Evolutionary conservation across 2,329 filamentous ascomycete species (phyloP), one percentile per base, ranked within the genome.

Genomic region (Microsporum canis): DNA sequence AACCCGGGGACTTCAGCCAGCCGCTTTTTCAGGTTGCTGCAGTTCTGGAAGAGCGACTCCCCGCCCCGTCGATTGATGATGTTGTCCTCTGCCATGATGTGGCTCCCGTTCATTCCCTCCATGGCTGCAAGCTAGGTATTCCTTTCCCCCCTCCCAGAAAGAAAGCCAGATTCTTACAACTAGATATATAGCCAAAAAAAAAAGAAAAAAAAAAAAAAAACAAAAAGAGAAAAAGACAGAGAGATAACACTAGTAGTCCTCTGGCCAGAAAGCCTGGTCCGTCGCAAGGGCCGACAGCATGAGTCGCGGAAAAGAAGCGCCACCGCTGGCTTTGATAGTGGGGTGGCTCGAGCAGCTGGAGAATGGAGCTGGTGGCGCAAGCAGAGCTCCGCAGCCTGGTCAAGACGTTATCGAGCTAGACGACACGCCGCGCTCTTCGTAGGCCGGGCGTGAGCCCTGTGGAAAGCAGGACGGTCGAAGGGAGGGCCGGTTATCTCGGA

Each of bases 21-120:
- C 65, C 94, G 85, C 76, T 87, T 85, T 72, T 89, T 89, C 63
- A 97, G 80, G 60, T 87, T 85, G 66, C 95, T 82, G 73, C 94
- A 97, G 73, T 95, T 96, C 75, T 97, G 92, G 75, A 96, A 99
- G 29, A 99, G 84, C 8, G 91, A 96, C 66, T 94, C 91, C 73
- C 96, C 91, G 72, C 91, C 94, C 72, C 89, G 88, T 75, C 92
- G 89, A 77, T 99, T 99, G 80, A 99, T 96, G 73, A 99, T 95
- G 75, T 96, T 96, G 73, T 88, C 83, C 63, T 88, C 90, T 63
- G 91, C 88, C 69, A 89, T 68, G 60, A 75, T 73, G 63, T 68
- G 71, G 64, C 72, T 71, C 60, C 70, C 68, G 57, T 67, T 66
- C 63, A 67, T 64, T 64, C 71, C 63, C 62, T 74, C 72, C 73